These are phyloP conservation scores for Trichoderma citrinoviride DNA, from an alignment of 2,329 filamentous ascomycete species.

Conservation along the genomic window DNA sequence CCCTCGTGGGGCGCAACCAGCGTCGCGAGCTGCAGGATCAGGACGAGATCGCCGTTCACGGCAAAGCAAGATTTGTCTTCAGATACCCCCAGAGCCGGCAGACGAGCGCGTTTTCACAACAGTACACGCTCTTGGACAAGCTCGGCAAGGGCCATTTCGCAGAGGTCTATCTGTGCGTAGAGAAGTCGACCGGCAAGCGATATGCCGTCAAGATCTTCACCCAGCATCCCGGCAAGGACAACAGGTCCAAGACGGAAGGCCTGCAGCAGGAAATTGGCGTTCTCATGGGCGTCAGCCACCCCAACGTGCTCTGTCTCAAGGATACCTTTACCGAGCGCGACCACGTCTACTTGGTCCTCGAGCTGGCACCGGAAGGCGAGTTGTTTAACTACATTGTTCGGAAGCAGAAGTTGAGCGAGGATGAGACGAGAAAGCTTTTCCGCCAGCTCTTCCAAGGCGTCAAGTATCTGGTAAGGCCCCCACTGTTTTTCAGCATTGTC, in stretches of 20 bases:
- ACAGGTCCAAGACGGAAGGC: constrained; percentile 78
- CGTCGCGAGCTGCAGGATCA: constrained; percentile 82
- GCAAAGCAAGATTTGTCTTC: constrained; percentile 86
- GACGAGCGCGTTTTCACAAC: constrained; percentile 76
- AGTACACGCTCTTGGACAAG: constrained; percentile 80
- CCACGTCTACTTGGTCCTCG: constrained; percentile 86
- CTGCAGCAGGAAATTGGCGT: constrained; percentile 95
- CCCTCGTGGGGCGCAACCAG: constrained; percentile 86
- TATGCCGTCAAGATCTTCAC: constrained; percentile 96
- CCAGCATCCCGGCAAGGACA: constrained; percentile 76
- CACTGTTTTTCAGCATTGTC: not conserved
- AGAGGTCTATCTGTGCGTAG: constrained; percentile 85
- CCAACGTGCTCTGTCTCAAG: constrained; percentile 87
- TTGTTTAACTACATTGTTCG: constrained; percentile 93
- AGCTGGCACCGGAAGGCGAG: constrained; percentile 89
- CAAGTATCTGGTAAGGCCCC: constrained; percentile 78
- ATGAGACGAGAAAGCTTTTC: constrained; percentile 83
- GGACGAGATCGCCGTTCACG: constrained; percentile 85
- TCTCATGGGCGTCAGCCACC: constrained; percentile 94
- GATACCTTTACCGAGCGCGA: constrained; percentile 92
- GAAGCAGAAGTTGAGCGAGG: constrained; percentile 83
- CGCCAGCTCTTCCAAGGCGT: constrained; percentile 87
- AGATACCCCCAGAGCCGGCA: constrained; percentile 75
- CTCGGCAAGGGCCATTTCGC: constrained; percentile 95
- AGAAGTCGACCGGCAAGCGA: constrained; percentile 75